Evolutionary conservation across 805 yeast species (phyloP).

Genomic region (Pichia scutulata): DNA sequence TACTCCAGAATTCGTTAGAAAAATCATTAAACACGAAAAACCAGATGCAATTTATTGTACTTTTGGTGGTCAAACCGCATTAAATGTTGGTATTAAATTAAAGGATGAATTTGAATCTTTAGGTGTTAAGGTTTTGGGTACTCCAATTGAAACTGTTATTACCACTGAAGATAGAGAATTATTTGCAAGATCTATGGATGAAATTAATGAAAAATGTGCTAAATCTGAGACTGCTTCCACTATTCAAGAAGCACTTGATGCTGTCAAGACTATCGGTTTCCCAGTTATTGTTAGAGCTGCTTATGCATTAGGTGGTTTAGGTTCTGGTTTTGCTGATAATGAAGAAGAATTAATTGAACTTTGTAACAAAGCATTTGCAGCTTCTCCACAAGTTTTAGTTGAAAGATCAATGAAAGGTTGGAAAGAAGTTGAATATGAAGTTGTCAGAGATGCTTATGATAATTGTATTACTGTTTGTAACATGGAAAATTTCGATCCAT

Average conservation of each 20-base stretch:
- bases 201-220: constrained; percentile 94
- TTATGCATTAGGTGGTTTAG: constrained; percentile 93
- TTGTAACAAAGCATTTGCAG: constrained; percentile 87
- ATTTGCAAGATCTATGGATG: constrained; percentile 90
- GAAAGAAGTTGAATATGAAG: constrained; percentile 98
- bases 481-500: constrained; percentile 98
- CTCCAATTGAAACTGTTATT: constrained; percentile 90
- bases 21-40: constrained; percentile 87
- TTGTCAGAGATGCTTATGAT: constrained; percentile 93
- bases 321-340: constrained; percentile 94
- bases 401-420: constrained; percentile 98
- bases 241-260: constrained; percentile 74
- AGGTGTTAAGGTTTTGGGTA: constrained; percentile 94
- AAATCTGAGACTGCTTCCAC: constrained; percentile 78
- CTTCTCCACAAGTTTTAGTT: constrained; percentile 92
- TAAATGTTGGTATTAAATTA: constrained; percentile 89
- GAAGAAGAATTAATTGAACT: constrained; percentile 73
- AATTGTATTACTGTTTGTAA: constrained; percentile 98
- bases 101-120: constrained; percentile 89
- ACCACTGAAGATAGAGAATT: constrained; percentile 98
- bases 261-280: constrained; percentile 81
- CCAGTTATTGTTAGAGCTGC: constrained; percentile 98
- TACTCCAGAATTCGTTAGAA: constrained; percentile 90
- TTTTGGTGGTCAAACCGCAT: constrained; percentile 98
- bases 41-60: constrained; percentile 97